These are phyloP conservation scores for Leccinum longicurvipes DNA, from an alignment of 768 basidiomycete genomes.

Conservation along the genomic window DNA sequence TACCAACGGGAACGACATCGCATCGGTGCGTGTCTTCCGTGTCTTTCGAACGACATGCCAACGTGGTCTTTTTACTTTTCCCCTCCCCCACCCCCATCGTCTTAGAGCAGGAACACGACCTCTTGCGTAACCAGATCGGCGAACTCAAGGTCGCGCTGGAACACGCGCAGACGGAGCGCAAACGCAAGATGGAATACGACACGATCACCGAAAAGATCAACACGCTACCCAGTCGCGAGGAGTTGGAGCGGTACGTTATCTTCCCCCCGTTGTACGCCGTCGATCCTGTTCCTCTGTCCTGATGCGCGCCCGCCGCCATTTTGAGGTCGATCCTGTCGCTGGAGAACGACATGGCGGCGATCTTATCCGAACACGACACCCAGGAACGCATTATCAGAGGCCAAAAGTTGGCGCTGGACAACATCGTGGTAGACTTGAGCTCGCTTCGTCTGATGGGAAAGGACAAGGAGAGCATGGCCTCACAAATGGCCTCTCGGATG, in stretches of 20 bases:
- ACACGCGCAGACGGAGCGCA: conserved; percentile 72
- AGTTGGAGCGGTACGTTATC: conserved; percentile 70
- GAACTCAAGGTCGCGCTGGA: conserved; percentile 74
- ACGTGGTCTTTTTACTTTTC: background rate
- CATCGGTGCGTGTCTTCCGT: conserved; percentile 54
- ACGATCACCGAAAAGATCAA: conserved; percentile 80
- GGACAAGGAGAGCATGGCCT: conserved; percentile 49
- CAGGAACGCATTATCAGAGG: conserved; percentile 63
- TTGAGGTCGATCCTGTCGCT: conserved; percentile 62
- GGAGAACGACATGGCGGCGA: conserved; percentile 77
- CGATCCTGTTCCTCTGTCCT: background rate
- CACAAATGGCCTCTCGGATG: conserved; percentile 38
- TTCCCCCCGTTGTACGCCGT: background rate
- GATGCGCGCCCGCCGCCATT: background rate
- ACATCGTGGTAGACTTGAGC: conserved; percentile 59
- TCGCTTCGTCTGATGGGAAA: conserved; percentile 67
- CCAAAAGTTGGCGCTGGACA: conserved; percentile 66
- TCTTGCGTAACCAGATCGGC: conserved; percentile 65
- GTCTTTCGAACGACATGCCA: background rate
- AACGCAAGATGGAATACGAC: conserved; percentile 85
- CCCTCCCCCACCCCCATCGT: background rate
- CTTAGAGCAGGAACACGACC: conserved; percentile 71
- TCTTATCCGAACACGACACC: conserved; percentile 69
- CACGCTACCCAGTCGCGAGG: conserved; percentile 69
- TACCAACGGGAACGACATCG: conserved; percentile 69